Evolutionary conservation across 1,284 basidiomycete genomes (phyloP).

Genomic region (Phellopilus nigrolimitatus): DNA sequence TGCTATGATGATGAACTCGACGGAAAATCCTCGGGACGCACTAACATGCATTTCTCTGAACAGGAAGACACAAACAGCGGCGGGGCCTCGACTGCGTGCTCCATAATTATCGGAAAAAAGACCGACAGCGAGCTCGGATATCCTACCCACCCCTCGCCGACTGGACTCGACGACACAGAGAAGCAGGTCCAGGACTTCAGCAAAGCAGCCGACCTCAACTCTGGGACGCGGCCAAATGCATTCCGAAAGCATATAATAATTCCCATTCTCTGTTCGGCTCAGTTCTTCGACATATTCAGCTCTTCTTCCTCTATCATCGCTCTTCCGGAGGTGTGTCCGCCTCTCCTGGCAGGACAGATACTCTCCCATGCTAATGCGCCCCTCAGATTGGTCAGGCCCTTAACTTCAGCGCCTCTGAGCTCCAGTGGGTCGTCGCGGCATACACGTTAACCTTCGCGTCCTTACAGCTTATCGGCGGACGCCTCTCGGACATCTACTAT

Average conservation of each 20-base stretch:
- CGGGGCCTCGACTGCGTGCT: no score
- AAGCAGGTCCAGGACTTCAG: no score
- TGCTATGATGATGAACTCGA: no score
- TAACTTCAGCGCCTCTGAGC: conserved; percentile 26
- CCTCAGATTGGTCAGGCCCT: conserved; percentile 26
- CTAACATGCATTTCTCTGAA: no score
- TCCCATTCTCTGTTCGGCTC: conserved; percentile 38
- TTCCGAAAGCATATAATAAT: conserved; percentile 28
- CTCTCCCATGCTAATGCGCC: conserved; percentile 4
- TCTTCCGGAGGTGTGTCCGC: neutral
- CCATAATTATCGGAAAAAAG: no score
- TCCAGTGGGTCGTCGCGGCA: conserved; percentile 36
- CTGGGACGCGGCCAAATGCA: neutral
- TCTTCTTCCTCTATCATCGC: conserved; percentile 21
- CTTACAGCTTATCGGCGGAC: conserved; percentile 33
- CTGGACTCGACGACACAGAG: no score
- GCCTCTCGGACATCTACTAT: neutral
- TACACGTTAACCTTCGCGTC: conserved; percentile 41
- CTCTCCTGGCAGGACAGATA: conserved; percentile 19
- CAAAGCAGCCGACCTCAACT: no score
- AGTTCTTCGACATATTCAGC: conserved; percentile 36
- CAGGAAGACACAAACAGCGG: no score
- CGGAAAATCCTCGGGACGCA: no score
- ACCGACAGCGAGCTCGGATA: no score
- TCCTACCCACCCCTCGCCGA: no score